Base-by-base conservation (phyloP, 2,329 filamentous ascomycete genomes). In the Clonostachys sp. region DNA sequence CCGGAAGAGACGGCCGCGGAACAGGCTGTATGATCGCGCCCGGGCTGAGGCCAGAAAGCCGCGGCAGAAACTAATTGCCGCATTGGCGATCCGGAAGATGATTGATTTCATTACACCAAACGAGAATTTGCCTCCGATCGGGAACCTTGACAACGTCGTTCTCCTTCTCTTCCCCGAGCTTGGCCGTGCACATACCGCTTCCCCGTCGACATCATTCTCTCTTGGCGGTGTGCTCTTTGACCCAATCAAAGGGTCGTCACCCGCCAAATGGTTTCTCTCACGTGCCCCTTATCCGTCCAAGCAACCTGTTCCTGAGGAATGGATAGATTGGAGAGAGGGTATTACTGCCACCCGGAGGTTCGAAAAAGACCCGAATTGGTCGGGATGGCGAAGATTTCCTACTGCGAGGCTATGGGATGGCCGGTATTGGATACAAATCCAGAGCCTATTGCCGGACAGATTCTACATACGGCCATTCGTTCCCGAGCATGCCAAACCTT, bases 341-440 rank as follows among this genome's bases (percentile, higher is more conserved):
- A 39, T n/a, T 8, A 39, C 17, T 8, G 36, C 17, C 7, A 18
- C 14, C 14, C 6, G 17, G 17, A n/a, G 36, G 17, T 39, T n/a
- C 17, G 36, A 39, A 18, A 39, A 18, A n/a, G 36, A n/a, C 14
- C 41, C 41, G n/a, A n/a, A n/a, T 36, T 34, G 20, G 41, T 24
- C 51, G 35, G 51, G 45, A 2, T 71, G 70, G 64, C 50, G 55
- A 9, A 56, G 54, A 24, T 69, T 64, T 63, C 63, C 59, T 42
- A 57, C 53, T 17, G 53, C 57, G 12, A 59, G 60, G 42, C 59
- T 77, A 46, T 86, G 74, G 66, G 83, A 86, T 59, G 77, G 80
- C 0, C 77, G 83, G 3, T 86, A 75, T 61, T 86, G 83, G 83
- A 62, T 84, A 13, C 8, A 34, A 30, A 16, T 46, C 8, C 33